Conservation (phyloP, 2,329 filamentous ascomycete species). For the Fusarium verrucosum region DNA sequence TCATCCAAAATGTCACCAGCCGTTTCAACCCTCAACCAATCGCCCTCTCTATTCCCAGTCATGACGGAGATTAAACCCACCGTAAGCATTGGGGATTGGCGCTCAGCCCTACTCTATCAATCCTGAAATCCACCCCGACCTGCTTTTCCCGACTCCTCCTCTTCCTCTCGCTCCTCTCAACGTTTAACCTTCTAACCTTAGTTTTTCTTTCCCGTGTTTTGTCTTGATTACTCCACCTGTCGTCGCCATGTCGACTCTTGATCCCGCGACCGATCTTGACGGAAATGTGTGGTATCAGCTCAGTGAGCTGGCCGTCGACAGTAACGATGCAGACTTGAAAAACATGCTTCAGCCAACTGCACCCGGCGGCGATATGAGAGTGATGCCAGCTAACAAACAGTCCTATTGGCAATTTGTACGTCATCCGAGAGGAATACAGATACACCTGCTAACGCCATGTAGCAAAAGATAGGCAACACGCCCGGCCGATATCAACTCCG, state of each 20-base stretch:
- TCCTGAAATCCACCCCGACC: not conserved
- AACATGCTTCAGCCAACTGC: slow-evolving; percentile 31
- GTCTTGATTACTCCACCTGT: not conserved
- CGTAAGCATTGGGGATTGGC: not conserved
- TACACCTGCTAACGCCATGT: not conserved
- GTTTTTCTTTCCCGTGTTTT: accelerated
- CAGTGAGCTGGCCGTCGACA: slow-evolving; percentile 50
- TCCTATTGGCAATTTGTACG: slow-evolving; percentile 33
- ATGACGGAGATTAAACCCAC: slow-evolving; percentile 1
- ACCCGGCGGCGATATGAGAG: slow-evolving; percentile 33
- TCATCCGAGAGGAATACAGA: accelerated
- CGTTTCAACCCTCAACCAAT: not conserved
- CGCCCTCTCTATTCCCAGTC: not conserved
- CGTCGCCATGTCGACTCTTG: slow-evolving; percentile 8
- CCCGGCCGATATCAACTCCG: slow-evolving; percentile 48
- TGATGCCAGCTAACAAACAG: slow-evolving; percentile 20
- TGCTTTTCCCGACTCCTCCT: not conserved
- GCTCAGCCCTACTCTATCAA: slow-evolving; percentile 15
- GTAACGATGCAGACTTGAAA: slow-evolving; percentile 36
- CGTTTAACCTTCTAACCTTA: not conserved
- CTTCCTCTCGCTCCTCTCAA: not conserved
- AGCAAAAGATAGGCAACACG: slow-evolving; percentile 43
- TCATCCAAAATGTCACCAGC: not conserved
- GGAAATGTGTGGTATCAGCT: slow-evolving; percentile 50
- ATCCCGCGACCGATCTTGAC: slow-evolving; percentile 44